Evolutionary conservation across 306 rosid species (phyloP).

Genomic region (Pueraria montana): DNA sequence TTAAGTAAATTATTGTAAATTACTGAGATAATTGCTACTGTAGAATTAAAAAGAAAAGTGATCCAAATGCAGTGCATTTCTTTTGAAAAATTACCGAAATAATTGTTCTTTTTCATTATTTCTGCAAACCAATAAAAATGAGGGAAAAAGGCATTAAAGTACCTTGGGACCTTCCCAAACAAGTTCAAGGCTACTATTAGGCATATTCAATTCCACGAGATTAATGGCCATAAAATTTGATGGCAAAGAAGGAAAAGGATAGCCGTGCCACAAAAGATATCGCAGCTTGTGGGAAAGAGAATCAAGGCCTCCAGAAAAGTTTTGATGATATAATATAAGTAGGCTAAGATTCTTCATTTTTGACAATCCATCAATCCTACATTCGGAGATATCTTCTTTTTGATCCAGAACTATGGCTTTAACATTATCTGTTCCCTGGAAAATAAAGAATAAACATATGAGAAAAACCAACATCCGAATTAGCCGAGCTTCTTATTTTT

Average conservation of each 20-base stretch:
- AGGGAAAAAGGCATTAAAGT: background rate
- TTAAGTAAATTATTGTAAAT: too few relatives aligned
- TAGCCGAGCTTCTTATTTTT: background rate
- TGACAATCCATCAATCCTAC: slow-evolving; percentile 33
- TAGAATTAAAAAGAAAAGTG: too few relatives aligned
- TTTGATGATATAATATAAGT: slow-evolving; percentile 5
- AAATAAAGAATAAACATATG: background rate
- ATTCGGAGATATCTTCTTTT: background rate
- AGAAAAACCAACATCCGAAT: background rate
- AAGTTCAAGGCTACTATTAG: background rate
- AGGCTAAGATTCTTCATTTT: slow-evolving; percentile 20
- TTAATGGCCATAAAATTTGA: background rate
- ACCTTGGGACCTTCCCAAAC: slow-evolving; percentile 48
- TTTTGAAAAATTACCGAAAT: background rate
- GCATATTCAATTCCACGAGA: slow-evolving; percentile 41
- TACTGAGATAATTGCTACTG: too few relatives aligned
- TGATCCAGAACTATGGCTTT: slow-evolving; percentile 39
- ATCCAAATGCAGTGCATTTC: too few relatives aligned
- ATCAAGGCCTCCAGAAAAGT: background rate
- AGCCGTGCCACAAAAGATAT: slow-evolving; percentile 43
- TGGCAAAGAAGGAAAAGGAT: slow-evolving; percentile 47
- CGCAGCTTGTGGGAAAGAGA: slow-evolving; percentile 22
- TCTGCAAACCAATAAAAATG: background rate
- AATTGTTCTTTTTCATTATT: background rate
- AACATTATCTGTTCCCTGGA: slow-evolving; percentile 29